Evolutionary conservation across 495 filamentous ascomycete species (phyloP), one percentile per base, ranked within the genome.

Genomic region (Tetracladium setigerum): DNA sequence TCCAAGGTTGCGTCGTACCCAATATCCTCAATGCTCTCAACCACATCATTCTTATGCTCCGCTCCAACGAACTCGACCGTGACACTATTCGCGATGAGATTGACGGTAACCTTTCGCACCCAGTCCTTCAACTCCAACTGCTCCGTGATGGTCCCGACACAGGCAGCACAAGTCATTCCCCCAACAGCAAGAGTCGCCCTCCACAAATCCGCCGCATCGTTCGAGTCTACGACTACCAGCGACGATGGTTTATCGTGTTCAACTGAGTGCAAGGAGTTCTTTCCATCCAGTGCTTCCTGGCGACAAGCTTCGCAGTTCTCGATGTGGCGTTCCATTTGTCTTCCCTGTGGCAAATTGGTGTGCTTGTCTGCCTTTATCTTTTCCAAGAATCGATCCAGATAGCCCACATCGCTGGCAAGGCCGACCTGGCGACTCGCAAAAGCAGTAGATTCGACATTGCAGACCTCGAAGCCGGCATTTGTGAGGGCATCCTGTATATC

Each of bases 131-230:
- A 73, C 45, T 83, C 68, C 30, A 95, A 53, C 5, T 76, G 79
- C 19, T 76, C 63, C 12, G 76, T 84, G 53, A 95, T 76, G 36
- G 67, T 67, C 34, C 75, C 78, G 11, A 78, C 73, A 59, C 89
- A 95, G 4, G 84, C 72, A 16, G 79, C 78, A 59, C 89, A 95
- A 5, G 84, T 92, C 86, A 95, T 92, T 12, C 87, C 87, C 18
- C 74, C 79, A 44, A 95, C 81, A 5, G 83, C 77, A 49, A 88
- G 70, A 2, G 81, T 78, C 2, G 76, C 85, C 38, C 68, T 64
- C 66, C 74, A 77, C 27, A 8, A 41, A 30, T 58, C 44, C 18
- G 46, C 4, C 1, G 47, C 34, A n/a, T 41, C 45, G 1, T 24
- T 24, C 17, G 42, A 48, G 30, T 60, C 47, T n/a, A 53, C 49